phyloP scores from a whole-genome alignment of 2,329 filamentous ascomycete species.

The Phialophora macrospora region DNA sequence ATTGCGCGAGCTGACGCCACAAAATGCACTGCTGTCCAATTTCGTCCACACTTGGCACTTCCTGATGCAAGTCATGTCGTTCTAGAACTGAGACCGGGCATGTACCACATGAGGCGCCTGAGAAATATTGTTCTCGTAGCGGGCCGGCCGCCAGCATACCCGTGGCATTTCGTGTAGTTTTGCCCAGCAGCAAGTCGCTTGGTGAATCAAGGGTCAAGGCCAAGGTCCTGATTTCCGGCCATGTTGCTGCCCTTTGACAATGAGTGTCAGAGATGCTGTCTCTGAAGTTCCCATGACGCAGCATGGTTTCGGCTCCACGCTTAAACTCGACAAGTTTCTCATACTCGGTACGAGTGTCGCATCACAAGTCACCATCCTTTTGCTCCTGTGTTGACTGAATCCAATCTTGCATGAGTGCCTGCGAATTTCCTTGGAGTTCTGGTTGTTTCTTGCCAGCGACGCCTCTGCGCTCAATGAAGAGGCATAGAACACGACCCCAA shows the following conservation, averaged over 20 bases:
- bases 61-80: neutral
- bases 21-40: conserved; percentile 19
- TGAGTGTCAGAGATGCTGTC: neutral
- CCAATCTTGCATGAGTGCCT: conserved; percentile 82
- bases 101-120: neutral
- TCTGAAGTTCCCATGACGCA: neutral
- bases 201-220: neutral
- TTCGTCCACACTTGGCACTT: conserved; percentile 9
- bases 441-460: conserved; percentile 49
- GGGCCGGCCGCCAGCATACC: neutral
- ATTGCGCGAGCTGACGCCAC: conserved; percentile 34
- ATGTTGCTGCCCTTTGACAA: neutral
- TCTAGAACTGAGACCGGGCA: conserved; percentile 3
- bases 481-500: conserved; percentile 87
- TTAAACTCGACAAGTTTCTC: neutral
- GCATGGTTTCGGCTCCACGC: neutral
- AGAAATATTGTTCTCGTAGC: neutral
- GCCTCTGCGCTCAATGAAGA: conserved; percentile 79
- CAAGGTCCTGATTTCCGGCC: neutral
- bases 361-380: conserved; percentile 41
- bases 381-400: conserved; percentile 74
- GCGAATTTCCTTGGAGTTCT: conserved; percentile 55
- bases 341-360: neutral
- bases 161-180: neutral
- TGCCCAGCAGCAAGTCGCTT: neutral